Evolutionary conservation across 805 yeast genomes (phyloP).

Genomic region (Metschnikowia drakensbergensis): DNA sequence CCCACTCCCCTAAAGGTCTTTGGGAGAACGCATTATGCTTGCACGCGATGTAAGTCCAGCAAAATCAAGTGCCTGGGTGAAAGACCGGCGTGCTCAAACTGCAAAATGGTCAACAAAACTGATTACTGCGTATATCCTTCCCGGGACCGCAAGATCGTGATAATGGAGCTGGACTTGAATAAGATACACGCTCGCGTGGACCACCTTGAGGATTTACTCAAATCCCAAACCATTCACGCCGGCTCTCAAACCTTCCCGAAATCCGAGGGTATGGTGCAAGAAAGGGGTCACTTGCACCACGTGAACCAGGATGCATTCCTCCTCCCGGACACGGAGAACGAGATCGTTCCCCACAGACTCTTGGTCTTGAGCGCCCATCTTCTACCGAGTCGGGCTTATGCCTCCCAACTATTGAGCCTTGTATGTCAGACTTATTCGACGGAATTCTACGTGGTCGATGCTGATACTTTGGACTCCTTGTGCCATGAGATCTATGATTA

Average conservation of each 20-base stretch:
- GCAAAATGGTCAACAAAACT: constrained; percentile 30
- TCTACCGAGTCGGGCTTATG: constrained; percentile 25
- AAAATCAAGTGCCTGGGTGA: constrained; percentile 43
- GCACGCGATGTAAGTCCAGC: constrained; percentile 38
- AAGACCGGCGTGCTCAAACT: constrained; percentile 39
- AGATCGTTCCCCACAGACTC: constrained; percentile 23
- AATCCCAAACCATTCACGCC: constrained; percentile 11
- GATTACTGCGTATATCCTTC: constrained; percentile 35
- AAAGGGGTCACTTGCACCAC: constrained; percentile 5
- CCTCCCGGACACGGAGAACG: constrained; percentile 27
- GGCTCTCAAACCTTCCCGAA: neutral
- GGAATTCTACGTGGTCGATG: constrained; percentile 35
- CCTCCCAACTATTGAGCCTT: constrained; percentile 22
- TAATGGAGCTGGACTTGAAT: constrained; percentile 41
- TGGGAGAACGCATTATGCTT: constrained; percentile 42
- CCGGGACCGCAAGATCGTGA: constrained; percentile 39
- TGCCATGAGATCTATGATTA: constrained; percentile 17
- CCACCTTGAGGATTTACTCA: constrained; percentile 24
- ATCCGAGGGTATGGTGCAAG: constrained; percentile 7
- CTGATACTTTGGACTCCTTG: constrained; percentile 15
- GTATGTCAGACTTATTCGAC: constrained; percentile 30
- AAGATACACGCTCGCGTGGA: constrained; percentile 30
- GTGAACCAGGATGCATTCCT: constrained; percentile 22
- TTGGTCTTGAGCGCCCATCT: constrained; percentile 18
- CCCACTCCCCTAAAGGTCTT: constrained; percentile 37